Conservation (phyloP, 148 eudicot species). For the Euryodendron excelsum region DNA sequence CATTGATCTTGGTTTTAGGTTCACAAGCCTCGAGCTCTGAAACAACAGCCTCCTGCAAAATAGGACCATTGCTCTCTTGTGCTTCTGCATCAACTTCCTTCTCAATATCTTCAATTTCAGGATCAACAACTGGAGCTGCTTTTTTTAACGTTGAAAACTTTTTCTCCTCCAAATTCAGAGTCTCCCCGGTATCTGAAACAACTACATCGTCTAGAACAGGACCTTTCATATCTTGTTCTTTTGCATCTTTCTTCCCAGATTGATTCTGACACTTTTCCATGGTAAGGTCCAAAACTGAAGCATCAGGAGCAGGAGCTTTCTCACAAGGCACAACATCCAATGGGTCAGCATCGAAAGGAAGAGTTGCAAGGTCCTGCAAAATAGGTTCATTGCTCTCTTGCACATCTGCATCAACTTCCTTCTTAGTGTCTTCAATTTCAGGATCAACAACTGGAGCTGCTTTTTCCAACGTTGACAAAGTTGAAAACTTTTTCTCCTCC, state of each 20-base stretch:
- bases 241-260: not conserved
- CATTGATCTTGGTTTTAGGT: not conserved
- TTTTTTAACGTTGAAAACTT: too few relatives aligned
- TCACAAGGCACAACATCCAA: constrained; percentile 4
- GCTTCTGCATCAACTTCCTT: too few relatives aligned
- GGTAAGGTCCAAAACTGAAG: not conserved
- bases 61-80: not conserved
- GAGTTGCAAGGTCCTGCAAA: too few relatives aligned
- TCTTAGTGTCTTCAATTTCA: too few relatives aligned
- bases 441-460: too few relatives aligned
- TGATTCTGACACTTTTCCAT: constrained; percentile 1
- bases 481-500: not conserved
- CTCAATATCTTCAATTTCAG: too few relatives aligned
- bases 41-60: not conserved
- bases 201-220: not conserved
- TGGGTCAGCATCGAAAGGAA: constrained; percentile 8
- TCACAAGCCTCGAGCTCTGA: not conserved
- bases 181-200: not conserved
- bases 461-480: constrained; percentile 1
- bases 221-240: not conserved
- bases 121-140: too few relatives aligned
- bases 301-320: too few relatives aligned
- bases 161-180: too few relatives aligned
- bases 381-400: too few relatives aligned
- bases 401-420: too few relatives aligned